Percentiles rank a stretch among this genome's conserved stretches.
Evolutionary conservation across 2,329 filamentous ascomycete species (phyloP).

Genomic region (Colletotrichum kahawae): DNA sequence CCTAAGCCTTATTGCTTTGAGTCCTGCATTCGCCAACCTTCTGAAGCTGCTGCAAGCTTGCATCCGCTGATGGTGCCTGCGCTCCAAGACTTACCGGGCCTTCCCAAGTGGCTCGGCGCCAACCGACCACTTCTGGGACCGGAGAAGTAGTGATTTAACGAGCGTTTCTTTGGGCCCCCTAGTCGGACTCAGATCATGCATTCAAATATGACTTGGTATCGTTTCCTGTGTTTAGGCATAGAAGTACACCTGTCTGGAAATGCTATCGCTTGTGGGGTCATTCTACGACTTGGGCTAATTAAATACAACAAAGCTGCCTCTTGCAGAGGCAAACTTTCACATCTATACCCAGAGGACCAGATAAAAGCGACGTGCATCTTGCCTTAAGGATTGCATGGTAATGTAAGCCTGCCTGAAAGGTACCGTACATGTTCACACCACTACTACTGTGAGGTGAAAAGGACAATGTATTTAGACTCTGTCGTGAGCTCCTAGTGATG

Average conservation of each 20-base stretch:
- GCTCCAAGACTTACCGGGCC: background rate
- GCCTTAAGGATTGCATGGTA: background rate
- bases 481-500: background rate
- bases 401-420: rapidly evolving
- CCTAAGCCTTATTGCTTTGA: background rate
- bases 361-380: background rate
- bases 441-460: background rate
- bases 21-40: rapidly evolving
- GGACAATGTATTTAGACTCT: rapidly evolving
- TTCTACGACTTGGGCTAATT: background rate
- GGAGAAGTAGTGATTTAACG: background rate
- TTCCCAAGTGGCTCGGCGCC: background rate
- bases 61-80: background rate
- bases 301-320: background rate
- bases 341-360: background rate
- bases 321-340: background rate
- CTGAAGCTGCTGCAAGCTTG: background rate
- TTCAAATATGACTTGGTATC: background rate
- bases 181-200: background rate
- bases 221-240: background rate
- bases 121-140: background rate
- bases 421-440: background rate
- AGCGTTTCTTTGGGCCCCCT: background rate
- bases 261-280: rapidly evolving
- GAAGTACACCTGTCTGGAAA: background rate